Percentiles rank a stretch among this genome's conserved stretches.
Evolutionary conservation across 805 yeast genomes (phyloP).

Genomic region (Kregervanrija delftensis): DNA sequence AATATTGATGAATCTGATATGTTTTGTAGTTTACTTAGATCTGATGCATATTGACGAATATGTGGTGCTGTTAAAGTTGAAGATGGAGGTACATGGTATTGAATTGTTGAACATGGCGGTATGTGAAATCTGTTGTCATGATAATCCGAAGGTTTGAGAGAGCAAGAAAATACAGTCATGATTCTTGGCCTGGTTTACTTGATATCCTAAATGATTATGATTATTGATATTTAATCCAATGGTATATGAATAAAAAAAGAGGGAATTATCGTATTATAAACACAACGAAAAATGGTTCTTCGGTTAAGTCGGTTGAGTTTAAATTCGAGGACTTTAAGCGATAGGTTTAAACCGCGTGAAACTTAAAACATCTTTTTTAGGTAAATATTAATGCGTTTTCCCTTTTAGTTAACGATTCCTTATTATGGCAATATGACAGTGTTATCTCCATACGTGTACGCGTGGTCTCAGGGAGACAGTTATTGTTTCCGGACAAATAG

Average conservation of each 20-base stretch:
- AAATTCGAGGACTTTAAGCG: too few relatives aligned
- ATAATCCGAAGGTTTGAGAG: slow-evolving; percentile 2
- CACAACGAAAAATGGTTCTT: too few relatives aligned
- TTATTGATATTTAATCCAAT: too few relatives aligned
- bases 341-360: too few relatives aligned
- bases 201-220: too few relatives aligned
- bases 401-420: too few relatives aligned
- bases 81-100: slow-evolving; percentile 8
- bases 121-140: slow-evolving; percentile 2
- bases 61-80: slow-evolving; percentile 3
- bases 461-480: slow-evolving; percentile 21
- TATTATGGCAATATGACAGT: slow-evolving; percentile 13
- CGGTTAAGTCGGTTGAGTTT: too few relatives aligned
- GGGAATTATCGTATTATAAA: too few relatives aligned
- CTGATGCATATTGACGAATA: slow-evolving; percentile 4
- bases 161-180: slow-evolving; percentile 6
- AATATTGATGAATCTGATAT: slow-evolving; percentile 1
- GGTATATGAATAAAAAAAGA: too few relatives aligned
- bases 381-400: too few relatives aligned
- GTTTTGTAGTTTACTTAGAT: slow-evolving; percentile 2
- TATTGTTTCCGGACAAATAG: slow-evolving; percentile 12
- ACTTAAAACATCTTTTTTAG: too few relatives aligned
- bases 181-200: neutral
- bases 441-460: slow-evolving; percentile 25
- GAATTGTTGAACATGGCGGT: slow-evolving; percentile 1